Base-by-base conservation (phyloP, 176 grass and related monocot genomes). In the Oryza longistaminata region DNA sequence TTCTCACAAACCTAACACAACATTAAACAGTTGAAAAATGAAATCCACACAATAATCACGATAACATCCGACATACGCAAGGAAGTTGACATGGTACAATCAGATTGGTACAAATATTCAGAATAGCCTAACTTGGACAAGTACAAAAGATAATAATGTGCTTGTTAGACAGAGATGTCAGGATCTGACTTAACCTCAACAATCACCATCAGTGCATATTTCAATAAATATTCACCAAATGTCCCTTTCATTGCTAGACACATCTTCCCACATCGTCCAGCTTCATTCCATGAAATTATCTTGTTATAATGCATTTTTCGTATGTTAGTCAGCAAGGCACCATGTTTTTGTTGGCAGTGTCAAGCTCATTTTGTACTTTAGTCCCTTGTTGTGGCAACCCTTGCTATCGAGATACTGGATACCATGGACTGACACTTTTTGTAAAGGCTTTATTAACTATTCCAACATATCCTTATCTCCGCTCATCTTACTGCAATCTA, bases 1-100 rank as follows among this genome's bases (percentile, higher is more conserved):
- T 74, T 74, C 55, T 29, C 62, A 31, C 22, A 61, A 65, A 83
- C 61, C 58, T 3, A 75, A 46, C 61, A 75, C 31, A 64, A 13
- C 11, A 34, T 26, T 11, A 73, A 48, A 81, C 8, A 50, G 7
- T 80, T 1, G 7, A 52, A 45, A 19, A 19, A 27, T 13, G 12
- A 48, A 31, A 12, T 68, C 43, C 10, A 49, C 29, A 31, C 27
- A 34, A 5, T 9, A 9, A 25, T 16, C 40, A 49, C 7, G 0
- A 4, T 48, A 6, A 35, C 11, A 83, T 34, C 58, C 55, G 1
- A 19, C 1, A 12, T 12, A 19, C 35, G 24, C 13, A 7, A 31
- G 16, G 70, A 73, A 74, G n/a, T 35, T 2, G 19, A 73, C 55
- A 11, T 24, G 16, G 3, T 17, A 62, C 44, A 22, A 62, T 62